Base-by-base conservation (phyloP, 805 yeast genomes). In the Wickerhamiella vanderwaltii region DNA sequence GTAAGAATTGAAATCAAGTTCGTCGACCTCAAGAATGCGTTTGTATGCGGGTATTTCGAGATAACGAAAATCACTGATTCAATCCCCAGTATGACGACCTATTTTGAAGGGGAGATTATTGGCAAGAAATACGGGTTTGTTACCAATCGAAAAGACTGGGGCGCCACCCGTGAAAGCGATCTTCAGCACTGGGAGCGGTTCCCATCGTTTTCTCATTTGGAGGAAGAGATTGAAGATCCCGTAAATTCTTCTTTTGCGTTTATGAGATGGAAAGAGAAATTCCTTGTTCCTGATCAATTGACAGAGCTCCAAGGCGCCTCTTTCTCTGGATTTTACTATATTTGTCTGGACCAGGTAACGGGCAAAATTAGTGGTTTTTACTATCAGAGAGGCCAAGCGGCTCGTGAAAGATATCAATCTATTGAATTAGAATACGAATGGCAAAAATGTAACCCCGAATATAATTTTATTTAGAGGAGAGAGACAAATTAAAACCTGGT, bases 221-320 rank as follows among this genome's bases (percentile, higher is more conserved):
- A 16, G 46, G 50, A 34, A 17, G 6, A 2, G 5, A 15, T 9
- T 11, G 29, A 15, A 11, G 51, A 53, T 28, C 55, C 55, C 11
- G 50, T 48, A 37, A 26, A 25, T 5, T 17, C 19, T 4, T 3
- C 18, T n/a, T 57, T 54, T 43, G 54, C 54, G 19, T 87, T 76
- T 57, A 87, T 87, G 95, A 69, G 95, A 50, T 87, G 97, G 97
- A 87, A 87, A 61, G 97, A 87, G 59, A 73, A 77, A 53, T 85
- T 85, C 54, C 62, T 87, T 46, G 77, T 82, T 6, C 94, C 94
- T 0, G 94, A 85, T 60, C 76, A 85, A 23, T 61, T 63, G 43
- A 71, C 66, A 46, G 73, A 69, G 49, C 72, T 72, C 44, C 65
- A 63, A 48, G 88, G 72, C 12, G 95, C 95, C 0, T 80, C 94